Base-by-base conservation (phyloP, 306 rosid genomes). In the Casuarina glauca region DNA sequence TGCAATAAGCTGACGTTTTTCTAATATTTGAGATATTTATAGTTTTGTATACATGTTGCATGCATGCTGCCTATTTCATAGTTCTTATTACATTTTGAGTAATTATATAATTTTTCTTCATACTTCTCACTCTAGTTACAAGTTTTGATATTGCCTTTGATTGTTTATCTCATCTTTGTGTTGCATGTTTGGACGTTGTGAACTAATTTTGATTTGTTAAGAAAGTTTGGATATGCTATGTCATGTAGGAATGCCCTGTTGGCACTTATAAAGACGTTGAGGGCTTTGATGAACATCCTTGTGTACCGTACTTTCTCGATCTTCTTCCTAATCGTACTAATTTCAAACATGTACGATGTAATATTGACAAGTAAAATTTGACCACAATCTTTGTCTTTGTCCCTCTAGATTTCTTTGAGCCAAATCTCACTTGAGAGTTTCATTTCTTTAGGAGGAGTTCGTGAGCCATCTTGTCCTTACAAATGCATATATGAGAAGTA, bases 401-500 rank as follows among this genome's bases (percentile, higher is more conserved):
- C 32, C 32, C 32, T 26, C 32, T 26, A 26, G 0, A 26, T 26
- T 26, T 26, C 32, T 26, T 26, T 26, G 32, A 26, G 32, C 32
- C 32, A 26, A 26, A 26, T 26, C 32, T 1, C 32, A 26, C 32
- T 26, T 26, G 32, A 0, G 32, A 0, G 32, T 26, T 26, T 0
- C 32, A 89, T 78, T 94, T 69, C 77, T 83, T 75, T 84, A 89
- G 98, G 98, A 5, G 98, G 98, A 46, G 98, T 89, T 80, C 85
- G 84, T 45, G 10, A 39, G 76, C 75, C 87, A 77, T 76, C 89
- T 45, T 94, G 98, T 78, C 98, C 97, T 42, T 94, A 92, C 84
- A 84, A 79, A 86, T 94, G 98, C 77, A 84, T 94, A 82, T 90
- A 96, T 57, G 97, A 94, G 78, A 94, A 94, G 74, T 94, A 94